Conservation (phyloP, 768 basidiomycete genomes). For the Pleurotus citrinopileatus region DNA sequence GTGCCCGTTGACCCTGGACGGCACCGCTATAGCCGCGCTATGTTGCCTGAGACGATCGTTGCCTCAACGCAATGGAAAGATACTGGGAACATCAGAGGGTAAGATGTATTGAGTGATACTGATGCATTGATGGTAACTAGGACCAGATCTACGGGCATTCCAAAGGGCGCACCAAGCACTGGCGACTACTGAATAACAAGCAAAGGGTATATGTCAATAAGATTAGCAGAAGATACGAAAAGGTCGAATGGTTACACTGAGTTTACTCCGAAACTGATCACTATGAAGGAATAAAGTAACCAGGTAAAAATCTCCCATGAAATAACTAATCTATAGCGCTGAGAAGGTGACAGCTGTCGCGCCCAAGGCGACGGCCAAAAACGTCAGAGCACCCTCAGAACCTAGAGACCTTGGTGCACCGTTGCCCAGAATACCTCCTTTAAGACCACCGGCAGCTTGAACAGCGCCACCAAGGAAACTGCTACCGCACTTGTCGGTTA, state of each 20-base stretch:
- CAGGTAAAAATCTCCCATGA: neutral
- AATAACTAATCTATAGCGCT: neutral
- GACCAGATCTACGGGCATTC: neutral
- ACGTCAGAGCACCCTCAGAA: conserved; percentile 6
- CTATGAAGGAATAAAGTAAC: neutral
- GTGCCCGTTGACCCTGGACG: no score
- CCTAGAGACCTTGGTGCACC: conserved; percentile 20
- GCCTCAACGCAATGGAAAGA: no score
- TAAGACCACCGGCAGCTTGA: conserved; percentile 64
- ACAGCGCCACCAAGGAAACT: conserved; percentile 69
- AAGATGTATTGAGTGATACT: neutral
- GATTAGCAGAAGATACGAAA: conserved; percentile 6
- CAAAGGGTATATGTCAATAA: conserved; percentile 8
- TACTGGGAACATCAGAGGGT: no score
- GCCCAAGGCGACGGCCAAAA: conserved; percentile 5
- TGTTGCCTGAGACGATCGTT: no score
- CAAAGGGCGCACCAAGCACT: neutral
- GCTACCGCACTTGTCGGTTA: conserved; percentile 62
- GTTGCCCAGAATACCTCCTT: conserved; percentile 28
- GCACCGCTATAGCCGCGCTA: no score
- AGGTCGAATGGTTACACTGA: neutral
- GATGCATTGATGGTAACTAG: conserved; percentile 3
- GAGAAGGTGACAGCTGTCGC: conserved; percentile 6
- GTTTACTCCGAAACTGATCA: neutral
- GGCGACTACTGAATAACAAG: neutral